phyloP scores from a whole-genome alignment of 2,329 filamentous ascomycete genomes.

The Eurotiales sp. region DNA sequence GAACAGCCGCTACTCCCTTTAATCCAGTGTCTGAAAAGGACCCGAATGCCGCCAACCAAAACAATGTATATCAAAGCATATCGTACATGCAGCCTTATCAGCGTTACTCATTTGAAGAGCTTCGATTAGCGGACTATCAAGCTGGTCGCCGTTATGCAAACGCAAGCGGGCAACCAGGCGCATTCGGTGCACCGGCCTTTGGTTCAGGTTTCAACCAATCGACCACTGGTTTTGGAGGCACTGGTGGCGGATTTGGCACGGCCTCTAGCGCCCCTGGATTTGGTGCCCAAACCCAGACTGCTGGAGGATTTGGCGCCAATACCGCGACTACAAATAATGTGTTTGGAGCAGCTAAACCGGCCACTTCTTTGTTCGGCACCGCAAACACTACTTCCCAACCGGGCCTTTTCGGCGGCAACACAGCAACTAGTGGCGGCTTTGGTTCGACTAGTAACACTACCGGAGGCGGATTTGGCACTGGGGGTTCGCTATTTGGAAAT shows the following conservation, averaged over 20 bases:
- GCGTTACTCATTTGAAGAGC: conserved; percentile 83
- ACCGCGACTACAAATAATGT: conserved; percentile 31
- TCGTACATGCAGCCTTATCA: conserved; percentile 52
- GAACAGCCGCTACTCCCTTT: conserved; percentile 46
- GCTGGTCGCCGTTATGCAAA: conserved; percentile 83
- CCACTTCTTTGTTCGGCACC: conserved; percentile 33
- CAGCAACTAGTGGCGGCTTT: conserved; percentile 30
- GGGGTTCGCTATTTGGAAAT: conserved; percentile 42
- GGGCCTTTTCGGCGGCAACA: conserved; percentile 40
- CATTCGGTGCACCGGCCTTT: conserved; percentile 69
- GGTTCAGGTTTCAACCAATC: conserved; percentile 47
- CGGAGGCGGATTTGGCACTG: conserved; percentile 27
- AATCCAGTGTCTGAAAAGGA: conserved; percentile 46
- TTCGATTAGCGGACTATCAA: conserved; percentile 80
- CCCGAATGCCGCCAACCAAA: conserved; percentile 27
- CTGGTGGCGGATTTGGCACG: conserved; percentile 21
- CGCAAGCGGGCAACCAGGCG: conserved; percentile 71
- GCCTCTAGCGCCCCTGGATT: conserved; percentile 38
- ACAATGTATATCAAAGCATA: conserved; percentile 48
- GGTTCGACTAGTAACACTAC: conserved; percentile 25
- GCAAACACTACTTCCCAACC: conserved; percentile 30
- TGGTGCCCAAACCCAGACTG: conserved; percentile 37
- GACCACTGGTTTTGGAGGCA: conserved; percentile 39
- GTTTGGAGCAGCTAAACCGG: conserved; percentile 44
- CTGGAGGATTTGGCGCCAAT: conserved; percentile 36